Evolutionary conservation across 306 rosid genomes (phyloP).

Genomic region (Malus domestica): ASM211411v1 NC_041796.1:16865501-16866000

Average conservation of each 20-base stretch:
- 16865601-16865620: not conserved
- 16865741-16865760: conserved; percentile 97
- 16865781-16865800: conserved; percentile 96
- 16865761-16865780: conserved; percentile 91
- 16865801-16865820: conserved; percentile 95
- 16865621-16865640: conserved; percentile 28
- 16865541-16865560: not conserved
- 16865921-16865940: not conserved
- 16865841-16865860: conserved; percentile 6
- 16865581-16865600: not conserved
- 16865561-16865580: not conserved
- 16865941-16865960: not conserved
- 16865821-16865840: conserved; percentile 40
- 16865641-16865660: conserved; percentile 88
- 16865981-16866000: conserved; percentile 99
- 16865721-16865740: conserved; percentile 86
- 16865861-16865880: not conserved
- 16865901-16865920: not conserved
- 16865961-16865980: conserved; percentile 75
- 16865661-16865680: conserved; percentile 97
- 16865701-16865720: conserved; percentile 86
- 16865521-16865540: conserved; percentile 3
- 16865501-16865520: conserved; percentile 85
- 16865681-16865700: conserved; percentile 89
- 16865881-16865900: not conserved